Conservation (phyloP, 2,329 filamentous ascomycete species). For the Xylariaceae sp. region DNA sequence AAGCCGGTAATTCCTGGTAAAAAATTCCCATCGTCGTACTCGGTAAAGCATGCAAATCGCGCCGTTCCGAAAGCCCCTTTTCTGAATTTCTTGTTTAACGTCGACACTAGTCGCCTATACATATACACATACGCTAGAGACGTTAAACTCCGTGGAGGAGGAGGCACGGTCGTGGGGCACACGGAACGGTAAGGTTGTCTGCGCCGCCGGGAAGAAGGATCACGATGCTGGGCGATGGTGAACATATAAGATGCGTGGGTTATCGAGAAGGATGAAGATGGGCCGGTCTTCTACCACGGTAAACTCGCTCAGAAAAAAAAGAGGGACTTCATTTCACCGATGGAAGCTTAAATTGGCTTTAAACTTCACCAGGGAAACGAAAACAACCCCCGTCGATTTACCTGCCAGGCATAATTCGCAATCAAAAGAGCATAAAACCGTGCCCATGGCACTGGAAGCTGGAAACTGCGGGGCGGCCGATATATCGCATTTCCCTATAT, state of each 20-base stretch:
- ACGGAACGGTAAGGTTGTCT: neutral
- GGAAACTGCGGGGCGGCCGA: constrained; percentile 22
- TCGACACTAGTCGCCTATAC: neutral
- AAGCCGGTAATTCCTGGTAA: constrained; percentile 1
- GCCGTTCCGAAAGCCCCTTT: neutral
- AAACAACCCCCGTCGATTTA: neutral
- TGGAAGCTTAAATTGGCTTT: neutral
- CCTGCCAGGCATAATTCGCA: constrained; percentile 8
- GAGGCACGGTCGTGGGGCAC: neutral
- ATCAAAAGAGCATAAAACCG: constrained; percentile 16
- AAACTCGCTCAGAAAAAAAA: neutral
- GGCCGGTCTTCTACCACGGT: neutral
- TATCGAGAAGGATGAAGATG: neutral
- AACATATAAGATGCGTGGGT: neutral
- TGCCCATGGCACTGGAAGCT: constrained; percentile 26
- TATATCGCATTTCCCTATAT: constrained; percentile 9
- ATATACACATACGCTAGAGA: neutral
- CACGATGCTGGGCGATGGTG: neutral
- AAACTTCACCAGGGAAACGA: neutral
- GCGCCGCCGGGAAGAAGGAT: neutral
- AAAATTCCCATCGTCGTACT: neutral
- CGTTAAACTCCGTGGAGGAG: neutral
- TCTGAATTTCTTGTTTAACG: neutral
- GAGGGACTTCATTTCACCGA: neutral
- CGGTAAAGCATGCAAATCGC: too few relatives aligned